Evolutionary conservation across 2,329 filamentous ascomycete genomes (phyloP).

Genomic region (Ophiostoma sp.): DNA sequence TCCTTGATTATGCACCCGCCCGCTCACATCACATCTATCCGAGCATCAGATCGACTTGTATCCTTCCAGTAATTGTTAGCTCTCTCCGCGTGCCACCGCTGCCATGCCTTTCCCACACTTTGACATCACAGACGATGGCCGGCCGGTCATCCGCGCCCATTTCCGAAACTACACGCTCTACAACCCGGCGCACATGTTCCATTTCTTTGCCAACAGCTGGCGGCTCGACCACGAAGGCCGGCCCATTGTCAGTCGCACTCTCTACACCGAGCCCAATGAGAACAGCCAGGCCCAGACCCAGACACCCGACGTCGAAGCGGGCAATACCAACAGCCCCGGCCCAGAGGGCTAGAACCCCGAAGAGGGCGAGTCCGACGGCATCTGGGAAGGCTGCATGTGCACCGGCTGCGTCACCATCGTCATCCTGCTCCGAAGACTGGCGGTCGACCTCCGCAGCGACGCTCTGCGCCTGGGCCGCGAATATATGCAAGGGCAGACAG

Average conservation of each 20-base stretch:
- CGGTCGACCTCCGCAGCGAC: background rate
- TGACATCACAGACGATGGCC: background rate
- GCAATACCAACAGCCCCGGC: background rate
- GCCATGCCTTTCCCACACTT: background rate
- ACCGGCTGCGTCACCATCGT: background rate
- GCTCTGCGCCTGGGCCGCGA: too few relatives aligned
- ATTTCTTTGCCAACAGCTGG: background rate
- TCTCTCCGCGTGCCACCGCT: too few relatives aligned
- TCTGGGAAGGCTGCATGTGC: background rate
- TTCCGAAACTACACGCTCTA: background rate
- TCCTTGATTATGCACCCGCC: too few relatives aligned
- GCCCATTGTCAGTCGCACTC: background rate
- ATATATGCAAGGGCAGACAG: too few relatives aligned
- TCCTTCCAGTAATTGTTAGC: too few relatives aligned
- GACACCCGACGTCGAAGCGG: background rate
- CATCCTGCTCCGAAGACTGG: background rate
- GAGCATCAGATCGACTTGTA: too few relatives aligned
- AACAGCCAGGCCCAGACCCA: background rate
- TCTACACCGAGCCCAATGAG: background rate
- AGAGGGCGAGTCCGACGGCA: background rate
- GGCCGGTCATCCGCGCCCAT: background rate
- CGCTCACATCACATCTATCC: too few relatives aligned
- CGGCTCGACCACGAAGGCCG: background rate
- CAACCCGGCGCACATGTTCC: background rate
- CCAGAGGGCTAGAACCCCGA: background rate